Evolutionary conservation across 805 yeast species (phyloP), one percentile per base, ranked within the genome.

Genomic region (Blastobotrys mokoenaii): DNA sequence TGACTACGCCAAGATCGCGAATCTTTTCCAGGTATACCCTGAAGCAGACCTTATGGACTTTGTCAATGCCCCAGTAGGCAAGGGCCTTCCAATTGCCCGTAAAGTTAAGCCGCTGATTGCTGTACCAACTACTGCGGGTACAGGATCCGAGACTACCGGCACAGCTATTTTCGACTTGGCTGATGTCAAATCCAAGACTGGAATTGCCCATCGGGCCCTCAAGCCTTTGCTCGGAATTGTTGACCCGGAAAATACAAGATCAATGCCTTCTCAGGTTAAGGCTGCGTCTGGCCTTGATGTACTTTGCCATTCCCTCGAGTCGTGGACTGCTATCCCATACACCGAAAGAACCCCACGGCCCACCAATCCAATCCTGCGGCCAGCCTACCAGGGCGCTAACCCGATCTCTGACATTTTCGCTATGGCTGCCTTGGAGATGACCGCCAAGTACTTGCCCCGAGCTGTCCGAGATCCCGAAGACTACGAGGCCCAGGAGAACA

Each of bases 81-180:
- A 62, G 43, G 70, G 67, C 2, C 48, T 55, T 46, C 68, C 70
- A 12, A 54, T 66, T 31, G 62, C 56, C 18, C 50, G 54, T 36
- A 50, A 54, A 37, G 56, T 70, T 45, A 54, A 58, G 48, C 73
- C 73, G 4, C 48, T 69, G 50, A 63, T 69, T 45, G 72, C 73
- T 4, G 61, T 69, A 35, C 72, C 72, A 37, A 69, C 73, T 17
- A 69, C 73, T 4, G 72, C 73, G 10, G 73, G 73, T 16, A 69
- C 73, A 16, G 73, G 73, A 20, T 69, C 73, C 9, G 73, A 69
- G 54, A 66, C 72, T 45, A 69, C 73, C 7, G 71, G 71, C 17
- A 68, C 72, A 14, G 71, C 73, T 36, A 69, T 69, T 42, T 69
- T 69, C 51, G 70, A 70, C 44, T 57, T 67, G 44, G 63, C 64